Conservation (phyloP, 805 yeast species). For the Saturnispora ahearnii region DNA sequence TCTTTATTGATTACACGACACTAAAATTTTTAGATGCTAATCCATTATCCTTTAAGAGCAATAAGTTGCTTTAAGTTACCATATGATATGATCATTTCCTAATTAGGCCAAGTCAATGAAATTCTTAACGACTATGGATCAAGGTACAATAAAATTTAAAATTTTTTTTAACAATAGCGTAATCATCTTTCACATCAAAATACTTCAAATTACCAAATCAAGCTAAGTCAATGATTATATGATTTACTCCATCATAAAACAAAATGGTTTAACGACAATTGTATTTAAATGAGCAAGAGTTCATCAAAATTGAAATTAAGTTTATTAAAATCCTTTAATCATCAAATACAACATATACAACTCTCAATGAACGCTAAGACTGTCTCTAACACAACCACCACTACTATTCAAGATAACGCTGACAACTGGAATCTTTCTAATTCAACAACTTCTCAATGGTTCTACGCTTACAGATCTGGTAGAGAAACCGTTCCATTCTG, state of each 20-base stretch:
- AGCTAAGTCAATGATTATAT: not conserved
- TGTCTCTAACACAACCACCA: not conserved
- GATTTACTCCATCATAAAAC: too few relatives aligned
- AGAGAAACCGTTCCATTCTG: not conserved
- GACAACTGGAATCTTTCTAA: constrained; percentile 1
- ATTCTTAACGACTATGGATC: not conserved
- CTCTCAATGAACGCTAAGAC: constrained; percentile 7
- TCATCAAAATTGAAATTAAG: not conserved
- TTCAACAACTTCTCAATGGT: not conserved
- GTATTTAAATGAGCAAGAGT: not conserved
- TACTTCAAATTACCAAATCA: not conserved
- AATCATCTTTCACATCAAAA: not conserved
- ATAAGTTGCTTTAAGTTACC: too few relatives aligned
- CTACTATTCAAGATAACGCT: constrained; percentile 1
- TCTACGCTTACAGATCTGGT: not conserved
- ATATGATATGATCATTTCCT: not conserved
- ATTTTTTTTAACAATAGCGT: not conserved
- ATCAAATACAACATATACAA: not conserved
- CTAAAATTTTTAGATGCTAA: too few relatives aligned
- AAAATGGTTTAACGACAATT: too few relatives aligned
- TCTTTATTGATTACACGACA: too few relatives aligned
- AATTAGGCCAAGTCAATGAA: not conserved
- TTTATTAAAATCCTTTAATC: not conserved
- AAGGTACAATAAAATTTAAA: not conserved
- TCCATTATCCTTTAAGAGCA: too few relatives aligned